These are phyloP conservation scores for Zopfia rhizophila DNA, from an alignment of 2,329 filamentous ascomycete genomes.

Conservation along the genomic window DNA sequence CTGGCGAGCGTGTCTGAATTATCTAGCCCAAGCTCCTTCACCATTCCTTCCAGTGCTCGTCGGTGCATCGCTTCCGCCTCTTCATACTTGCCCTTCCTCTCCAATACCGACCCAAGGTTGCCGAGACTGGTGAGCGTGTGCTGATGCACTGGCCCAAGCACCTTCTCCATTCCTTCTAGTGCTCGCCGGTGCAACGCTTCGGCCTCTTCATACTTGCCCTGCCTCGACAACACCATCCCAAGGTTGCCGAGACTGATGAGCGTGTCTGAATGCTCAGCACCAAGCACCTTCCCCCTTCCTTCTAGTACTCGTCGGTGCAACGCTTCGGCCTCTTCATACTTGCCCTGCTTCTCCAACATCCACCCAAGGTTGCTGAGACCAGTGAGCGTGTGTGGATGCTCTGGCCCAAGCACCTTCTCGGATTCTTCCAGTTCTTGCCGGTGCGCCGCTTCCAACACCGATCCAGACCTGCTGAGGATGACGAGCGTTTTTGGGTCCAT, in stretches of 20 bases:
- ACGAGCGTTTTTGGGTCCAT: slow-evolving; percentile 3
- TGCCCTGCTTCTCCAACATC: background rate
- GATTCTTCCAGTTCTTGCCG: background rate
- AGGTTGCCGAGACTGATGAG: slow-evolving; percentile 2
- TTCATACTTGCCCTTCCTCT: slow-evolving; percentile 2
- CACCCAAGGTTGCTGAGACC: background rate
- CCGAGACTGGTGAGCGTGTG: slow-evolving; percentile 2
- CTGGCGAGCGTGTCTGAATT: slow-evolving; percentile 1
- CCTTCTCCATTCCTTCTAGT: background rate
- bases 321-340: background rate
- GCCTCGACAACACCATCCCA: background rate
- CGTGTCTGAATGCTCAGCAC: slow-evolving; percentile 2
- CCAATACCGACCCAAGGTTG: slow-evolving; percentile 14
- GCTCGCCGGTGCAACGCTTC: background rate
- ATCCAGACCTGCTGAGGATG: background rate
- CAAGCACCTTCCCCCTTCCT: background rate
- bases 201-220: slow-evolving; percentile 9
- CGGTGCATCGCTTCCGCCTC: background rate
- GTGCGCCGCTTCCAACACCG: background rate
- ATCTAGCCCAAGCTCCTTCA: slow-evolving; percentile 2
- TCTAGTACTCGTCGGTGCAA: slow-evolving; percentile 2
- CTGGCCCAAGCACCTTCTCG: background rate
- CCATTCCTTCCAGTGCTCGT: slow-evolving; percentile 8
- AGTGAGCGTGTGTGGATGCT: slow-evolving; percentile 6
- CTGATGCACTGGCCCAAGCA: slow-evolving; percentile 6